Evolutionary conservation across 495 filamentous ascomycete species (phyloP).

Genomic region (Daldinia grandis): DNA sequence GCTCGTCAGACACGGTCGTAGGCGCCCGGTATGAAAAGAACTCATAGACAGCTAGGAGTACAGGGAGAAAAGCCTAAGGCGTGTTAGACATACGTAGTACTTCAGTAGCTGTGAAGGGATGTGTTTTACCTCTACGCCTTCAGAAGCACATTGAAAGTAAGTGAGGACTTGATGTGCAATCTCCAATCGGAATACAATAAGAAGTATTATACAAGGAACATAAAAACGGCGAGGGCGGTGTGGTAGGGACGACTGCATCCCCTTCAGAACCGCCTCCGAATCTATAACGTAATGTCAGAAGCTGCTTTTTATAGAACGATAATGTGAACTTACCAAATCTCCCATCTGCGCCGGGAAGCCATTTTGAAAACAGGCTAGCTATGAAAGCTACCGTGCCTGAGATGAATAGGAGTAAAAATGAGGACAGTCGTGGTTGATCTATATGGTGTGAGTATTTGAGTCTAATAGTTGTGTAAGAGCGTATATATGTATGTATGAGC

Average conservation of each 20-base stretch:
- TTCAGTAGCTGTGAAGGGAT: not conserved
- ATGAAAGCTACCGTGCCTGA: conserved; percentile 50
- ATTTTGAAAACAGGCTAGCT: conserved; percentile 51
- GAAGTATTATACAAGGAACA: conserved; percentile 49
- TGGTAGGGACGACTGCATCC: conserved; percentile 47
- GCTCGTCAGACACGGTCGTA: conserved; percentile 41
- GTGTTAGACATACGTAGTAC: conserved; percentile 15
- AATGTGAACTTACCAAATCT: conserved; percentile 50
- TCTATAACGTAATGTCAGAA: conserved; percentile 39
- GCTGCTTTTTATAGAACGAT: not conserved
- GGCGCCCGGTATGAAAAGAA: conserved; percentile 47
- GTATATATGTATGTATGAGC: not conserved
- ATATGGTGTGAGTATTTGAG: conserved; percentile 11
- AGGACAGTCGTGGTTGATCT: conserved; percentile 57
- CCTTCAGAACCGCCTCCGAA: conserved; percentile 48
- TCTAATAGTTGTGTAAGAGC: not conserved
- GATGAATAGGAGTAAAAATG: conserved; percentile 40
- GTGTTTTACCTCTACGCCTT: conserved; percentile 52
- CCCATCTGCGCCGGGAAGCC: conserved; percentile 57
- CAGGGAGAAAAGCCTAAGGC: conserved; percentile 50
- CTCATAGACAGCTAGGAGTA: conserved; percentile 51
- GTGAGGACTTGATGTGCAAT: conserved; percentile 48
- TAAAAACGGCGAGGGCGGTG: conserved; percentile 54
- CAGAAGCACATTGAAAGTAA: conserved; percentile 53
- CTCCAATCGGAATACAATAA: conserved; percentile 54